Percentiles rank a stretch among this genome's conserved stretches.
These are phyloP conservation scores for Backusella macrospora DNA, from an alignment of 192 early-diverging fungal species.

Conservation along the genomic window DNA sequence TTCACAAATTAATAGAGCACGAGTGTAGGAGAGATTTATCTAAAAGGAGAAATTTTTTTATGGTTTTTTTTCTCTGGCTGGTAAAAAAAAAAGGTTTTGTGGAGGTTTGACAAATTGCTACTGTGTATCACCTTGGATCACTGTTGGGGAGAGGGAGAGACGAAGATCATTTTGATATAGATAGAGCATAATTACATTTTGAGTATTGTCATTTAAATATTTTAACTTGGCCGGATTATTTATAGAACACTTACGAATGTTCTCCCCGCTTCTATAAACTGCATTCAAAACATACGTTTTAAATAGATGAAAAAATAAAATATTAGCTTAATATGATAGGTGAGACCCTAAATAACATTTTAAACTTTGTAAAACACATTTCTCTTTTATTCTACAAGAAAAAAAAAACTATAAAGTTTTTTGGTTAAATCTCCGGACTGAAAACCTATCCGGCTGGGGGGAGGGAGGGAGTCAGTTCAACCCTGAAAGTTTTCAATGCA, in stretches of 20 bases:
- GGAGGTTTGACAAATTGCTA: not conserved
- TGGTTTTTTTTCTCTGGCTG: not conserved
- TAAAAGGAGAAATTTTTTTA: not conserved
- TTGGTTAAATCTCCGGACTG: not conserved
- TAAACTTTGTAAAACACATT: not conserved
- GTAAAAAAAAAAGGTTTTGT: conserved; percentile 1
- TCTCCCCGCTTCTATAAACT: not conserved
- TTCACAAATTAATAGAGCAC: not conserved
- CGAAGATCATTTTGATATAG: not conserved
- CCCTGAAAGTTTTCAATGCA: not conserved
- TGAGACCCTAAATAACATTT: not conserved
- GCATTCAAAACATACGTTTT: not conserved
- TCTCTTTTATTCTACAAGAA: not conserved
- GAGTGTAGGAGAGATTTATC: not conserved
- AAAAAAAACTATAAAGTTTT: not conserved
- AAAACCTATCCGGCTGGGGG: not conserved
- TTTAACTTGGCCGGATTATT: not conserved
- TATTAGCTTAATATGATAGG: not conserved
- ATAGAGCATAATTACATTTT: not conserved
- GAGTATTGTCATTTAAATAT: not conserved
- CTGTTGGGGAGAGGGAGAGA: not conserved
- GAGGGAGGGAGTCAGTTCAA: not conserved
- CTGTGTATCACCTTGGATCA: not conserved
- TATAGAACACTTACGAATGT: not conserved
- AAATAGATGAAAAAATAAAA: not conserved